Base-by-base conservation (phyloP, 2,329 filamentous ascomycete genomes). In the Colletotrichum spinosum region DNA sequence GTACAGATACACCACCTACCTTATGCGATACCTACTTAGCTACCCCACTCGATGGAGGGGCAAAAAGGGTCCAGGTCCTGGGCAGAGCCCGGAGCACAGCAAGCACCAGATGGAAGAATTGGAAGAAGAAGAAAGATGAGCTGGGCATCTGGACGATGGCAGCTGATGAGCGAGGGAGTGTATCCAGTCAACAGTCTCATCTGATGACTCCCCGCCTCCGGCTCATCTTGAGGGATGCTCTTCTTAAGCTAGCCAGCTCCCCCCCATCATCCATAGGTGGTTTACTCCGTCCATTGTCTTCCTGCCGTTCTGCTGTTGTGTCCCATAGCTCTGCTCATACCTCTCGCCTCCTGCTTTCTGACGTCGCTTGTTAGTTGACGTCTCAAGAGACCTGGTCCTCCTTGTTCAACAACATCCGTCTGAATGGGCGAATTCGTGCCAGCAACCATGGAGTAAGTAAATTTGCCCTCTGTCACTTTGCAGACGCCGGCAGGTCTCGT, bases 1-100 rank as follows among this genome's bases (percentile, higher is more conserved):
- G 25, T 25, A 25, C 25, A 25, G 25, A 25, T 25, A 25, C 25
- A 25, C 25, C 25, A 25, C 25, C 25, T 25, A 25, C 25, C 25
- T 25, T 25, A 25, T 25, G 25, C 25, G 25, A 25, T 25, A 1
- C 25, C 52, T 66, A 25, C 45, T 50, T 34, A 52, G 38, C 39
- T 63, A 53, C 63, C 58, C 63, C 63, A 66, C 63, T 49, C 33
- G n/a, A 45, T 60, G 52, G 63, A 66, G 63, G 62, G 57, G 62
- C 57, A 61, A 52, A 65, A 52, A 45, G 58, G 52, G 48, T 61
- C 63, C 52, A 66, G 63, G 59, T 66, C 63, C 42, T 62, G 48
- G 58, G 58, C 63, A 33, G 55, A 53, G 25, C 25, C 25, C 46
- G 48, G 35, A 56, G 51, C 49, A 46, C 17, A 60, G 61, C 56